Evolutionary conservation across 805 yeast species (phyloP), one percentile per base, ranked within the genome.

Genomic region (Spathaspora arborariae): DNA sequence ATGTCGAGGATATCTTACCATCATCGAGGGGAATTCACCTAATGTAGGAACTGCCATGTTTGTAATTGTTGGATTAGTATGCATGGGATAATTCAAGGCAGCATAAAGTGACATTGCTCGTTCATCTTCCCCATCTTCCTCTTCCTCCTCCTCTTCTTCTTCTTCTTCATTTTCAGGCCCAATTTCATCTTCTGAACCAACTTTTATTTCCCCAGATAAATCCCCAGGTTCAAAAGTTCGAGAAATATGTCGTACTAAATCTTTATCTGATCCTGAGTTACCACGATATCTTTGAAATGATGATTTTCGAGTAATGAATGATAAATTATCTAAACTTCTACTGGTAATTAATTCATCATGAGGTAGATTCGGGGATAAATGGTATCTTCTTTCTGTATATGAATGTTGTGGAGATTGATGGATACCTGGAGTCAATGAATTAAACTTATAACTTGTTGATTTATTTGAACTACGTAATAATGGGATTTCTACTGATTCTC

Each of bases 401-500:
- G 35, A 6, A 16, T 30, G 35, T 26, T 38, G 8, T 38, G 39
- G 15, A 20, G 36, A 18, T 30, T 20, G 19, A 24, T 27, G 39
- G n/a, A 8, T 22, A 21, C 35, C 37, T 36, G 44, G 44, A 30
- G 42, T 24, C 8, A 34, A 34, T 11, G 38, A n/a, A 21, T 36
- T 38, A 3, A 38, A 39, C 10, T 38, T 38, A 33, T 34, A 20
- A 20, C 33, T 35, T 36, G 41, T 20, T 9, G 37, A 13, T 2
- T 30, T 41, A 36, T 21, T 45, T 42, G 56, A 42, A 49, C 58
- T 52, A 53, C 57, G 50, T 35, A 69, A 48, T 41, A 58, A 67
- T 2, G 85, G 84, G 21, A 88, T 86, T 57, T 87, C 94, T 2
- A 86, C 79, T 0, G 92, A 79, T 54, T 83, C 94, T 5, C 95